Base-by-base conservation (phyloP, 768 basidiomycete genomes). In the Termitomyces titanicus region DNA sequence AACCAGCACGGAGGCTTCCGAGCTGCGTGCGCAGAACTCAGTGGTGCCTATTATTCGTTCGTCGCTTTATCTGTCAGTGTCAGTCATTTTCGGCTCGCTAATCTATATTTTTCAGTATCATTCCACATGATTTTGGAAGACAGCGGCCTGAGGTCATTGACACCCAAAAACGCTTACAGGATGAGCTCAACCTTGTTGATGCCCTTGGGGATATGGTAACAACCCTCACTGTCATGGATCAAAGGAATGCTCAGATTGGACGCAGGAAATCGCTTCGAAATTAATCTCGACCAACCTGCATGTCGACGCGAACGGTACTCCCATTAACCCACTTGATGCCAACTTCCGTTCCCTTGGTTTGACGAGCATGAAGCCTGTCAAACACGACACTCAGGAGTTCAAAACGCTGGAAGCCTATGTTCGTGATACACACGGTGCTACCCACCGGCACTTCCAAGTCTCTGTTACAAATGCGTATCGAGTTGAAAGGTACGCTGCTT, bases 171-270 rank as follows among this genome's bases (percentile, higher is more conserved):
- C 45, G 66, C 11, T 64, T 86, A 56, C 80, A 83, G 62, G 74
- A 62, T 65, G 82, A 84, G 71, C 74, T 84, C 39, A 80, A 82
- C n/a, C 76, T 84, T 20, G 82, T 85, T 15, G 84, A 84, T 57
- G 81, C 83, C 18, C 75, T 86, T 22, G 82, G 82, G 2, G 83
- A 86, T 62, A 85, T 86, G 84, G 81, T 79, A 57, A n/a, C 39
- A 5, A 25, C 8, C 34, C 40, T 38, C 39, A 24, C 11, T 25
- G 10, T 10, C 35, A 22, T 38, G 8, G 11, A 20, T 49, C 20
- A 2, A 43, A 33, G 53, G 18, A 24, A 8, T 56, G 17, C 25
- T 54, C 27, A 34, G 9, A 10, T 20, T 40, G 20, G 43, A 17
- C 51, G 37, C 17, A 82, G 80, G 82, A 84, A 74, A 70, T 86